These are phyloP conservation scores for Nakazawaea siamensis DNA, from an alignment of 805 yeast species.

Conservation along the genomic window DNA sequence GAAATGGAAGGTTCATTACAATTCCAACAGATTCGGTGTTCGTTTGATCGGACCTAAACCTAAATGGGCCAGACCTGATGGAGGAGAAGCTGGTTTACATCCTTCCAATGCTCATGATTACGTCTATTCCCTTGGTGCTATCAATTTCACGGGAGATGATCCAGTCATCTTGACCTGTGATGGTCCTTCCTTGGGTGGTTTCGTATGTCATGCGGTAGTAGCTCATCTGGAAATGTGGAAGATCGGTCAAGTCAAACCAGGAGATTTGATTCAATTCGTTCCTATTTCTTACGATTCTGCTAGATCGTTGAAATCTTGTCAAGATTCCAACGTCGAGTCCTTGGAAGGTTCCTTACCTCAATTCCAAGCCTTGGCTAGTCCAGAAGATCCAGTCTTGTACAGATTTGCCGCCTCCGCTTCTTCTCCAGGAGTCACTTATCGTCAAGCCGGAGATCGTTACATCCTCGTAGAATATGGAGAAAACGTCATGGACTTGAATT, in stretches of 20 bases:
- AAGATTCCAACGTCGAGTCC: slow-evolving; percentile 44
- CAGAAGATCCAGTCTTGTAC: slow-evolving; percentile 66
- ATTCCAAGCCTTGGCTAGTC: slow-evolving; percentile 27
- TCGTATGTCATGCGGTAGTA: slow-evolving; percentile 94
- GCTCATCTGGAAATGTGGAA: slow-evolving; percentile 97
- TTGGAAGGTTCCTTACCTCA: slow-evolving; percentile 33
- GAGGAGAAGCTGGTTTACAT: slow-evolving; percentile 97
- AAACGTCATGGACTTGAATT: slow-evolving; percentile 74
- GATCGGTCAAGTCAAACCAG: slow-evolving; percentile 95
- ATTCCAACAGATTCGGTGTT: slow-evolving; percentile 95
- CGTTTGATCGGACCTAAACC: slow-evolving; percentile 95
- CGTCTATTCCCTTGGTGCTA: slow-evolving; percentile 93
- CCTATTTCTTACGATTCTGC: slow-evolving; percentile 72
- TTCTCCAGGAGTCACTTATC: slow-evolving; percentile 70
- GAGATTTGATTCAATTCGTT: slow-evolving; percentile 73
- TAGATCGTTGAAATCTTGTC: slow-evolving; percentile 47
- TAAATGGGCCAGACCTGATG: slow-evolving; percentile 90
- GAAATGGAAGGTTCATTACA: slow-evolving; percentile 93
- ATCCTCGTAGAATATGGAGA: slow-evolving; percentile 91
- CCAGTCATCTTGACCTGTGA: slow-evolving; percentile 96
- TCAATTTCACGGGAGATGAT: slow-evolving; percentile 97
- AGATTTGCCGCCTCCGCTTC: slow-evolving; percentile 34
- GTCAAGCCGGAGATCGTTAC: slow-evolving; percentile 97
- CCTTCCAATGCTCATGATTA: slow-evolving; percentile 99
- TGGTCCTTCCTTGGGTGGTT: slow-evolving; percentile 97